These are phyloP conservation scores for Tylopilus rubrobrunneus DNA, from an alignment of 768 basidiomycete genomes.

Conservation along the genomic window DNA sequence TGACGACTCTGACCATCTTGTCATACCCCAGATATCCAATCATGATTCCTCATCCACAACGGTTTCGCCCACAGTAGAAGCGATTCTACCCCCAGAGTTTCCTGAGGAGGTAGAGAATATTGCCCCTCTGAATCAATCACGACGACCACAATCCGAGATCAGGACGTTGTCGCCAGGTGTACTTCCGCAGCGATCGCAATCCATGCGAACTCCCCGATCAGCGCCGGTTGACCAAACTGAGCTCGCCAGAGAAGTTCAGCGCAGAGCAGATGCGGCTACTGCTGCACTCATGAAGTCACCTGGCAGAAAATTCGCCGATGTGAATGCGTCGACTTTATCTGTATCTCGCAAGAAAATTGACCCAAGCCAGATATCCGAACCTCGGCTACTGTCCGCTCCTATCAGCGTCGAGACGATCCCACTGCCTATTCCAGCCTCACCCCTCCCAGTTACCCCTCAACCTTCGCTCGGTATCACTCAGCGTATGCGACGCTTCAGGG, in stretches of 20 bases:
- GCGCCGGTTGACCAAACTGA: conserved; percentile 48
- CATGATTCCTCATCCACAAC: conserved; percentile 29
- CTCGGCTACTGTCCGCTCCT: conserved; percentile 61
- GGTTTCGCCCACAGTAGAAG: conserved; percentile 33
- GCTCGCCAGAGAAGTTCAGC: conserved; percentile 62
- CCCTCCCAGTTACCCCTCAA: conserved; percentile 33
- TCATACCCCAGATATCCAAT: conserved; percentile 19
- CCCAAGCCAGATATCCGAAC: conserved; percentile 61
- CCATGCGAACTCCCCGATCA: conserved; percentile 37
- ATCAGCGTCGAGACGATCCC: conserved; percentile 67
- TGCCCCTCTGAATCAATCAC: conserved; percentile 5
- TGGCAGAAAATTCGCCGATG: conserved; percentile 38
- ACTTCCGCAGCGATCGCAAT: conserved; percentile 28
- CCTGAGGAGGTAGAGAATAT: conserved; percentile 15
- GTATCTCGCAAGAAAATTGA: conserved; percentile 53
- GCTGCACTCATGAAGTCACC: conserved; percentile 51
- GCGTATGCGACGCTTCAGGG: conserved; percentile 68
- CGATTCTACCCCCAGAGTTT: conserved; percentile 26
- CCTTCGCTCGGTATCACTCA: conserved; percentile 55
- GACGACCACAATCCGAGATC: neutral
- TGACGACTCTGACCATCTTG: conserved; percentile 35
- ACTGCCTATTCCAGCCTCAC: conserved; percentile 38
- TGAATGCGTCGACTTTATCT: conserved; percentile 40
- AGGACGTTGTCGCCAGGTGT: conserved; percentile 14
- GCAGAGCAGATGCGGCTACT: conserved; percentile 65